phyloP scores from a whole-genome alignment of 2,329 filamentous ascomycete species.

The Ophiocordyceps unilateralis region DNA sequence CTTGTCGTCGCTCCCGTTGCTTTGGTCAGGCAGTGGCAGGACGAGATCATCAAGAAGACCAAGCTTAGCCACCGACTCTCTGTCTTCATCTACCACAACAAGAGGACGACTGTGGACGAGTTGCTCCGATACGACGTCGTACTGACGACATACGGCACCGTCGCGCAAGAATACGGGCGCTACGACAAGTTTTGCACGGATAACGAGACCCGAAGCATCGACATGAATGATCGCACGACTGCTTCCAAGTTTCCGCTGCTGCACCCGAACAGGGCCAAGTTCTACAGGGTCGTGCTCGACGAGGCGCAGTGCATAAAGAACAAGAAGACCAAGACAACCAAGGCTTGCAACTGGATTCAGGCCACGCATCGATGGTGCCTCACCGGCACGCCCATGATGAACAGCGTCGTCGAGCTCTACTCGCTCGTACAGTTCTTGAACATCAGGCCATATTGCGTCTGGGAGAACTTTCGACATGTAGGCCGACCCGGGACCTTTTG shows the following conservation, averaged over 20 bases:
- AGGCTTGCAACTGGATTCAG: constrained; percentile 47
- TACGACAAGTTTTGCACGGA: constrained; percentile 35
- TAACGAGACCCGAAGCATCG: constrained; percentile 20
- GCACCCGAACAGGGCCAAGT: constrained; percentile 40
- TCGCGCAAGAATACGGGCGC: constrained; percentile 45
- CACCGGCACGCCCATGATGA: constrained; percentile 81
- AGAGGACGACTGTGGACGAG: constrained; percentile 41
- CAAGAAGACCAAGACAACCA: constrained; percentile 50
- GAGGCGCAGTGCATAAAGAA: constrained; percentile 79
- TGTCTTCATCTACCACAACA: constrained; percentile 55
- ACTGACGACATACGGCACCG: constrained; percentile 72
- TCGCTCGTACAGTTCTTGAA: constrained; percentile 61
- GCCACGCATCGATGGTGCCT: constrained; percentile 64
- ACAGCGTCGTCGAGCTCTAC: constrained; percentile 60
- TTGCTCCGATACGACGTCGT: constrained; percentile 58
- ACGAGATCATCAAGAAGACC: constrained; percentile 58
- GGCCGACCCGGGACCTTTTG: constrained; percentile 10
- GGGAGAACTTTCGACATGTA: constrained; percentile 41
- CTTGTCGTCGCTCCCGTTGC: constrained; percentile 69
- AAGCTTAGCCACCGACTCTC: constrained; percentile 39
- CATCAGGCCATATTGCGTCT: constrained; percentile 57
- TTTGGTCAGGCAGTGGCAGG: constrained; percentile 68
- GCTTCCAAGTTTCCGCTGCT: constrained; percentile 36
- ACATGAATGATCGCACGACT: constrained; percentile 19
- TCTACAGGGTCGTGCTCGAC: constrained; percentile 69